Percentiles rank a stretch among this genome's conserved stretches.
These are phyloP conservation scores for Prunus fruticosa DNA, from an alignment of 306 rosid genomes.

Conservation along the genomic window DNA sequence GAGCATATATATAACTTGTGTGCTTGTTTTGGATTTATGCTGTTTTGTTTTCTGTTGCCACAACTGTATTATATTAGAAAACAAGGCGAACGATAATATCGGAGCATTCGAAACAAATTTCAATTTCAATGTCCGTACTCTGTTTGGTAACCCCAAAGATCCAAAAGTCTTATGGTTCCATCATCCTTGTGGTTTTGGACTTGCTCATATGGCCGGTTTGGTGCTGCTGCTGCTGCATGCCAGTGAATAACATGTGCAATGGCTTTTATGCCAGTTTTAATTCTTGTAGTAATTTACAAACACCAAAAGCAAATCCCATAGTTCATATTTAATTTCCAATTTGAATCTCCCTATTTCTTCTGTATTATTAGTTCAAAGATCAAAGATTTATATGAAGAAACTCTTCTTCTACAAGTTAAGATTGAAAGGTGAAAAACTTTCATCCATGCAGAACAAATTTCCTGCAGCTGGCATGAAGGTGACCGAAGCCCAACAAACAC, in stretches of 20 bases:
- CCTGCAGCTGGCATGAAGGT: background rate
- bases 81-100: conserved; percentile 37
- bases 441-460: background rate
- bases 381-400: background rate
- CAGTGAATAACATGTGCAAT: background rate
- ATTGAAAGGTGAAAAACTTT: background rate
- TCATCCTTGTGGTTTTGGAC: background rate
- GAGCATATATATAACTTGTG: conserved; percentile 27
- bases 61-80: conserved; percentile 22
- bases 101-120: conserved; percentile 22
- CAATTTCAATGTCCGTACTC: conserved; percentile 16
- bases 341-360: too few species aligned
- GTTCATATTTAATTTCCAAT: background rate
- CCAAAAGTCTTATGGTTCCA: background rate
- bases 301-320: background rate
- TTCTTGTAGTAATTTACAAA: background rate
- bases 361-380: too few species aligned
- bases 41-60: conserved; percentile 33
- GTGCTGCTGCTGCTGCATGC: background rate
- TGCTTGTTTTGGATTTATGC: conserved; percentile 33
- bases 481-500: background rate
- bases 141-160: conserved; percentile 31
- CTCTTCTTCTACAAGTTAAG: background rate
- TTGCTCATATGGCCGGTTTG: background rate
- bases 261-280: background rate